phyloP scores from a whole-genome alignment of 192 early-diverging fungal genomes.

The Funneliformis geosporum region DNA sequence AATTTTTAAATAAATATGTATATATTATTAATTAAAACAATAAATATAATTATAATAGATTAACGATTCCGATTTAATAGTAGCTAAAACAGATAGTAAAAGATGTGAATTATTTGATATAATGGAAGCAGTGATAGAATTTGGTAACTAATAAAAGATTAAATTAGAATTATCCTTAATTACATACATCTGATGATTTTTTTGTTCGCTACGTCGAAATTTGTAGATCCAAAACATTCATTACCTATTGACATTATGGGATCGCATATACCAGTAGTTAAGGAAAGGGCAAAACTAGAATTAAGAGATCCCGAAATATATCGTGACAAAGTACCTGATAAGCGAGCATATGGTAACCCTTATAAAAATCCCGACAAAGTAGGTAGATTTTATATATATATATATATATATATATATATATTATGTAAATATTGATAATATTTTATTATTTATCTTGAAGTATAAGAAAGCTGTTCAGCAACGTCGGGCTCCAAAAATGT shows the following conservation, averaged over 20 bases:
- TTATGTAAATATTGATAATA: neutral
- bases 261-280: neutral
- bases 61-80: neutral
- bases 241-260: neutral
- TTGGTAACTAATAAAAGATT: neutral
- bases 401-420: neutral
- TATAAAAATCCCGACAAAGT: neutral
- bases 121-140: neutral
- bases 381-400: neutral
- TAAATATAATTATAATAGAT: neutral
- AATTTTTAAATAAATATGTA: neutral
- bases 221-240: neutral
- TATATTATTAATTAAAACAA: neutral
- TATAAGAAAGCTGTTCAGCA: neutral
- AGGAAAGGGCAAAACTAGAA: neutral
- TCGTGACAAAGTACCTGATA: neutral
- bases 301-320: neutral
- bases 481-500: neutral
- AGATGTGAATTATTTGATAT: neutral
- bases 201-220: neutral
- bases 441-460: neutral
- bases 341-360: neutral
- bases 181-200: neutral
- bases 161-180: neutral
- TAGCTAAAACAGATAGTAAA: neutral